Evolutionary conservation across 768 basidiomycete genomes (phyloP).

Genomic region (Suillus subalutaceus): DNA sequence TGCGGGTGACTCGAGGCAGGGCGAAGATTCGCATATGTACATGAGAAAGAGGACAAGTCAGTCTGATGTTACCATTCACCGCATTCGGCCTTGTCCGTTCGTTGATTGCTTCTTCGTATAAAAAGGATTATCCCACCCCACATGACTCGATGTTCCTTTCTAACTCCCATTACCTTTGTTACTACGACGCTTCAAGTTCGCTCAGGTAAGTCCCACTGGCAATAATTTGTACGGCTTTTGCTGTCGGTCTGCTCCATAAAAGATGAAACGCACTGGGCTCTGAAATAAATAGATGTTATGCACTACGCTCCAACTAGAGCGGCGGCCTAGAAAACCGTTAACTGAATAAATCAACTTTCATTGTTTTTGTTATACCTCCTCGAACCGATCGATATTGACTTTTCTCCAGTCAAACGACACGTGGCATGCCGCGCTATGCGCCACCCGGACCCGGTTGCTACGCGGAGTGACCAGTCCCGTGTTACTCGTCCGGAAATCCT

Average conservation of each 20-base stretch:
- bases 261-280: conserved; percentile 71
- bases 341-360: conserved; percentile 42
- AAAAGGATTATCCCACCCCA: background rate
- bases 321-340: conserved; percentile 71
- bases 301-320: conserved; percentile 50
- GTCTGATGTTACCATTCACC: conserved; percentile 2
- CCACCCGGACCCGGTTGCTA: too few relatives aligned
- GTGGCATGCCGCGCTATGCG: too few relatives aligned
- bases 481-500: too few relatives aligned
- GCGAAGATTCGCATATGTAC: conserved; percentile 13
- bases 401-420: too few relatives aligned
- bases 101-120: conserved; percentile 7
- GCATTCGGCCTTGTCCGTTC: conserved; percentile 14
- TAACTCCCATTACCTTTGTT: conserved; percentile 3
- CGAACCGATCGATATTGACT: too few relatives aligned
- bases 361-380: background rate
- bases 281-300: conserved; percentile 51
- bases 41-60: conserved; percentile 13
- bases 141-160: background rate
- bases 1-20: conserved; percentile 21
- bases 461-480: too few relatives aligned
- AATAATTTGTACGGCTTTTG: background rate
- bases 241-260: background rate
- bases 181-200: background rate
- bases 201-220: background rate